Evolutionary conservation across 148 eudicot genomes (phyloP), one percentile per base, ranked within the genome.

Genomic region (Rhododendron griersonianum): DNA sequence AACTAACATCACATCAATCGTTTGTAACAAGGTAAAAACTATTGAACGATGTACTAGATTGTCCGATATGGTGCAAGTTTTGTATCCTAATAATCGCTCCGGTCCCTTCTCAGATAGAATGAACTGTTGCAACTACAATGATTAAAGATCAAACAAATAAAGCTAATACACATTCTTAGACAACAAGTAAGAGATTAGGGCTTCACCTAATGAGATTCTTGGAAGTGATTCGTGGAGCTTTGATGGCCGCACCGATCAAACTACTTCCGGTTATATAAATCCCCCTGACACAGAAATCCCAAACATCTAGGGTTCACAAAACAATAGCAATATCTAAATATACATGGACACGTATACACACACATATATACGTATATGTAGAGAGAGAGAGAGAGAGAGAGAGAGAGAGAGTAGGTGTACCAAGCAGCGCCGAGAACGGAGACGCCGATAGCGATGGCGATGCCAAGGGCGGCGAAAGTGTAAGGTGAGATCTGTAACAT

Each of bases 401-500:
- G 3, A 65, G 7, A 48, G 1, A 23, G 13, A 45, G 23, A 37
- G 14, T 33, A 9, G 45, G 45, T 4, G 11, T 93, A 95, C 99
- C 98, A 97, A 78, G 99, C 99, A 73, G 98, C 99, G 74, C 99
- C 99, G 76, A 96, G 93, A 51, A 96, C 99, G 55, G 99, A 96
- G 83, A 96, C 95, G 74, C 99, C 99, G 80, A 97, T 97, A 6
- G 99, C 92, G 53, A 97, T 78, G 82, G 99, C 98, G 85, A 97
- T 97, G 14, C 99, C 99, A 69, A 97, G 78, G 91, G 98, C 95
- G 81, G 98, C 82, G 89, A 87, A 97, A 61, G 96, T 95, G 92
- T 97, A 97, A 4, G 99, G 99, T 3, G 98, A 97, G 93, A 97
- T 95, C 90, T 89, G 95, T 30, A 95, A 81, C 86, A 97, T 83